These are phyloP conservation scores for Selenicereus undatus DNA, from an alignment of 148 eudicot species.

Conservation along the genomic window DNA sequence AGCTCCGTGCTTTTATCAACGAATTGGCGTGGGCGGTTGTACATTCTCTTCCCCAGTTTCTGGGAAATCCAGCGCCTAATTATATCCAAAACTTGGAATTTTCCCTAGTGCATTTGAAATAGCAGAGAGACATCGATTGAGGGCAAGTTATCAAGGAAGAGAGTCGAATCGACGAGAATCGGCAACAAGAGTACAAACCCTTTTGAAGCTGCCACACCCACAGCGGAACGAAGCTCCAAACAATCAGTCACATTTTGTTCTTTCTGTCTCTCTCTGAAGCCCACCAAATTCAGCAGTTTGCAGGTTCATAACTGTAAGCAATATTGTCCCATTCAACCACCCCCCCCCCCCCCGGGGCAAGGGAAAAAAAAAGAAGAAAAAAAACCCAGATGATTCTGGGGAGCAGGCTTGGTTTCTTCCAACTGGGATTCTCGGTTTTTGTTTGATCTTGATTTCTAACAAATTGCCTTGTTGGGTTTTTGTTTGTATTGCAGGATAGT, in stretches of 20 bases:
- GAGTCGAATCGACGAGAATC: not conserved
- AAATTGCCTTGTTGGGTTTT: not conserved
- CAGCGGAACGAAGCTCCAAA: not conserved
- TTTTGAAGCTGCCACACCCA: too few relatives aligned
- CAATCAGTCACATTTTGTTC: not conserved
- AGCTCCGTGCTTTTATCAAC: too few relatives aligned
- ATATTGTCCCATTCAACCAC: not conserved
- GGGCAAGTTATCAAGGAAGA: not conserved
- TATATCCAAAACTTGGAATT: not conserved
- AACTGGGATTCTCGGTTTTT: not conserved
- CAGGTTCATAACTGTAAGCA: not conserved
- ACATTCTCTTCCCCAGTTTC: too few relatives aligned
- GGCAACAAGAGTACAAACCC: not conserved
- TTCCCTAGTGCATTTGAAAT: not conserved
- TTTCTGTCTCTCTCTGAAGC: not conserved
- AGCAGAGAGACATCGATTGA: not conserved
- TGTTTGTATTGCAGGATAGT: not conserved
- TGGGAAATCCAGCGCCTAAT: too few relatives aligned
- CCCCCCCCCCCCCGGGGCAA: too few relatives aligned
- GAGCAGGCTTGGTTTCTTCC: not conserved
- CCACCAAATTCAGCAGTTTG: not conserved
- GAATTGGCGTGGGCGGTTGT: too few relatives aligned
- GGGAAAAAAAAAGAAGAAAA: too few relatives aligned
- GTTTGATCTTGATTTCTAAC: not conserved
- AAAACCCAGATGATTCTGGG: not conserved